Evolutionary conservation across 306 rosid species (phyloP).

Genomic region (Sphenostylis stenocarpa): DNA sequence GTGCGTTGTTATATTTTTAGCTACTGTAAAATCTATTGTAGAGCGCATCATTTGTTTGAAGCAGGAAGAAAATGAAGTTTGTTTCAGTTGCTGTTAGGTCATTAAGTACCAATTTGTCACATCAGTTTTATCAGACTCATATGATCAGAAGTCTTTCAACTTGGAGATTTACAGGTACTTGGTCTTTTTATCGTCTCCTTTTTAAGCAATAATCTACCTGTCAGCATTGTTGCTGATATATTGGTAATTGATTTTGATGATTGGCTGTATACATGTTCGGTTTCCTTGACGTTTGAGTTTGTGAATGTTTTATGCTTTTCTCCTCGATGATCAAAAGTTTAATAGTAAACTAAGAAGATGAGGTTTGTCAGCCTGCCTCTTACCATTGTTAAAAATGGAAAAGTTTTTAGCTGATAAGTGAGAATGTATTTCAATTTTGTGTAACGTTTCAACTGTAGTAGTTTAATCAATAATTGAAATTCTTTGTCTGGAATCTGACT

Average conservation of each 20-base stretch:
- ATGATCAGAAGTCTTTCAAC: constrained; percentile 40
- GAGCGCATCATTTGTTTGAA: constrained; percentile 4
- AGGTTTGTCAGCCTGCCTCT: not conserved
- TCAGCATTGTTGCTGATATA: not conserved
- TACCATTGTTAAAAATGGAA: not conserved
- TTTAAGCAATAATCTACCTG: not conserved
- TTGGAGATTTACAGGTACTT: constrained; percentile 33
- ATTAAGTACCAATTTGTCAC: constrained; percentile 16
- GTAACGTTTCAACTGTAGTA: not conserved
- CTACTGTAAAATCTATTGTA: not conserved
- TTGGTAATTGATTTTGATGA: not conserved
- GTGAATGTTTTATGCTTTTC: not conserved
- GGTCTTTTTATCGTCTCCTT: not conserved
- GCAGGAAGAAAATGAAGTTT: constrained; percentile 38
- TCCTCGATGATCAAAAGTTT: not conserved
- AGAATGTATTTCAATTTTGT: not conserved
- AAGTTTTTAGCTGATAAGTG: not conserved
- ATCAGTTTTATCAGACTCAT: constrained; percentile 19
- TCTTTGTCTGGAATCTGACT: not conserved
- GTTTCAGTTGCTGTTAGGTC: constrained; percentile 40
- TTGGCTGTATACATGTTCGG: not conserved
- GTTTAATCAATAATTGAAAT: not conserved
- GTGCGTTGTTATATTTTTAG: not conserved
- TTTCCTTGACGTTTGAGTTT: not conserved
- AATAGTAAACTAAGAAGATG: not conserved